phyloP scores from a whole-genome alignment of 2,329 filamentous ascomycete species.

The Ascochyta viciae-villosae region DNA sequence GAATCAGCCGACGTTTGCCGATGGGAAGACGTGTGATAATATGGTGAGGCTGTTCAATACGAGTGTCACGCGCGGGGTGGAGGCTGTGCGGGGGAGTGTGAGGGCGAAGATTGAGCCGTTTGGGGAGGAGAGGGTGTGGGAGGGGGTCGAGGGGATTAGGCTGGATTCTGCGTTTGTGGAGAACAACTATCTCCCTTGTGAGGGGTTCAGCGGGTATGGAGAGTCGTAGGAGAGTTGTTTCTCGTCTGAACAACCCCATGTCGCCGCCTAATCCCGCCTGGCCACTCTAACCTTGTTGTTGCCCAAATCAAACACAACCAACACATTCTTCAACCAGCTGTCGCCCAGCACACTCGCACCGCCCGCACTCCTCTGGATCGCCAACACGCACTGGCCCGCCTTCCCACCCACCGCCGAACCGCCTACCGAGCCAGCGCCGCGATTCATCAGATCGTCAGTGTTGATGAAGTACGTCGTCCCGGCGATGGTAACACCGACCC shows the following conservation, averaged over 20 bases:
- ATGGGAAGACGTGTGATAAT: slow-evolving; percentile 53
- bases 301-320: slow-evolving; percentile 57
- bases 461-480: slow-evolving; percentile 26
- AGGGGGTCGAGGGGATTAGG: slow-evolving; percentile 43
- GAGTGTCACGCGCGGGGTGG: slow-evolving; percentile 48
- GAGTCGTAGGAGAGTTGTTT: background rate
- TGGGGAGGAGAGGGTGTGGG: slow-evolving; percentile 36
- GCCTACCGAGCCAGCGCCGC: slow-evolving; percentile 16
- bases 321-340: slow-evolving; percentile 56
- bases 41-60: slow-evolving; percentile 58
- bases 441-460: slow-evolving; percentile 29
- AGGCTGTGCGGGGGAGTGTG: slow-evolving; percentile 45
- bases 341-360: slow-evolving; percentile 49
- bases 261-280: slow-evolving; percentile 17
- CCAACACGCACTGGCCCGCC: slow-evolving; percentile 22
- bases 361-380: slow-evolving; percentile 23
- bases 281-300: slow-evolving; percentile 52
- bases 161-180: slow-evolving; percentile 52
- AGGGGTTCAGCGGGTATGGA: slow-evolving; percentile 41
- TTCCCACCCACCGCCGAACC: slow-evolving; percentile 4
- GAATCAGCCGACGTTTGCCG: slow-evolving; percentile 61
- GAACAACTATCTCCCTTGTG: slow-evolving; percentile 47
- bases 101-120: slow-evolving; percentile 40
- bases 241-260: no score
- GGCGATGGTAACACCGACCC: slow-evolving; percentile 26